A percentile compares a stretch with the other conserved stretches of the same genome.
These are phyloP conservation scores for Starmerella khaoyaiensis DNA, from an alignment of 805 yeast genomes.

Conservation along the genomic window DNA sequence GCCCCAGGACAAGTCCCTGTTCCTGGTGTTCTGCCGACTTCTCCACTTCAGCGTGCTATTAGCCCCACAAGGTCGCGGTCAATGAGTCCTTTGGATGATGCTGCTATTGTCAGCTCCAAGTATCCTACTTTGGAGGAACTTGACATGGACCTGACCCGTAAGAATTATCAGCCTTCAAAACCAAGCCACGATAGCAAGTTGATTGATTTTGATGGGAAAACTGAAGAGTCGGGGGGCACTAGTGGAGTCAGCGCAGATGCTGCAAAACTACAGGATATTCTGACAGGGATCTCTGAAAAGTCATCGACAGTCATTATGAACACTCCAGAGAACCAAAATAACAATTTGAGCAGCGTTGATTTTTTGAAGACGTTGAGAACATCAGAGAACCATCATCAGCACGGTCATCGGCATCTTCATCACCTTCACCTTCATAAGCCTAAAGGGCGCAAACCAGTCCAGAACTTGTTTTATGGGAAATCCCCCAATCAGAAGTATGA, in stretches of 20 bases:
- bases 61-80: conserved; percentile 6
- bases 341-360: conserved; percentile 28
- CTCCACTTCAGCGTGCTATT: conserved; percentile 7
- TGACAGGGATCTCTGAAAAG: conserved; percentile 27
- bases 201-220: too few species aligned
- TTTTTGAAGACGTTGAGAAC: conserved; percentile 26
- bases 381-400: conserved; percentile 8
- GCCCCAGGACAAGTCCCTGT: conserved; percentile 12
- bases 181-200: too few species aligned
- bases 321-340: conserved; percentile 18
- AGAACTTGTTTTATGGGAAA: too few species aligned
- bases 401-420: conserved; percentile 8
- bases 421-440: conserved; percentile 3
- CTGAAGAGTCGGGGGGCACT: too few species aligned
- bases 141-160: too few species aligned
- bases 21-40: conserved; percentile 11
- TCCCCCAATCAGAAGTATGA: neutral
- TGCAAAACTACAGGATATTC: conserved; percentile 24
- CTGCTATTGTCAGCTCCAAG: conserved; percentile 20
- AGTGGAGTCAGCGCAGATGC: conserved; percentile 14
- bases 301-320: conserved; percentile 26
- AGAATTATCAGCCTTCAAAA: too few species aligned
- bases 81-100: conserved; percentile 2
- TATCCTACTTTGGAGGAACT: conserved; percentile 30
- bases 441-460: conserved; percentile 1